Evolutionary conservation across 805 yeast genomes (phyloP), one percentile per base, ranked within the genome.

Genomic region (Jamesozyma piceae): DNA sequence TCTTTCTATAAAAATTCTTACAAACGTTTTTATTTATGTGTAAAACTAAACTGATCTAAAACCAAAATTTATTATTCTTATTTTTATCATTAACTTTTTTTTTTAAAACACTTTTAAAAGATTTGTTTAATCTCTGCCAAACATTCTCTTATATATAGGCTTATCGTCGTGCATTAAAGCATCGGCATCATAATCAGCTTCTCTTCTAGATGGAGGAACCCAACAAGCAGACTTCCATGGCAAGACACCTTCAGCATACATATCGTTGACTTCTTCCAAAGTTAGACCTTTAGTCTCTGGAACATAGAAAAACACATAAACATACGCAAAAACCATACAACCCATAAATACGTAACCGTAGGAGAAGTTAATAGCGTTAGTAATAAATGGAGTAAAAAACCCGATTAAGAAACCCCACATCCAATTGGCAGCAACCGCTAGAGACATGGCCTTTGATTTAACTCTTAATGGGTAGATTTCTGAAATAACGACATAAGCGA

Each of bases 201-300:
- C 38, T 26, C 38, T 36, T 54, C 54, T 46, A 49, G 62, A 43
- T 29, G 77, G 69, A 35, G 79, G 78, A 38, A 63, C 68, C 74
- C 73, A 78, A 43, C 49, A 53, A 21, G 65, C 45, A 19, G 80
- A 36, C 18, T 36, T 36, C 38, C 38, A 36, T 24, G 38, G 31
- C 24, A 36, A 26, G 13, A 24, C 28, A 76, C 60, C 63, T 33
- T 62, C 56, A 19, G 70, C 53, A 54, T 66, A 70, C 66, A 78
- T 64, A 57, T 74, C 80, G 60, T 82, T 88, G 49, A 83, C 83
- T 63, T 83, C 85, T 65, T 83, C 92, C 60, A 84, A 73, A 36
- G 82, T 71, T 53, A 82, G 26, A 36, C 38, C 38, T 14, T 36
- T 36, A 17, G 38, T 36, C 24, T 36, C 38, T 26, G 38, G 38